Evolutionary conservation across 768 basidiomycete genomes (phyloP).

Genomic region (Lactarius trivialis): DNA sequence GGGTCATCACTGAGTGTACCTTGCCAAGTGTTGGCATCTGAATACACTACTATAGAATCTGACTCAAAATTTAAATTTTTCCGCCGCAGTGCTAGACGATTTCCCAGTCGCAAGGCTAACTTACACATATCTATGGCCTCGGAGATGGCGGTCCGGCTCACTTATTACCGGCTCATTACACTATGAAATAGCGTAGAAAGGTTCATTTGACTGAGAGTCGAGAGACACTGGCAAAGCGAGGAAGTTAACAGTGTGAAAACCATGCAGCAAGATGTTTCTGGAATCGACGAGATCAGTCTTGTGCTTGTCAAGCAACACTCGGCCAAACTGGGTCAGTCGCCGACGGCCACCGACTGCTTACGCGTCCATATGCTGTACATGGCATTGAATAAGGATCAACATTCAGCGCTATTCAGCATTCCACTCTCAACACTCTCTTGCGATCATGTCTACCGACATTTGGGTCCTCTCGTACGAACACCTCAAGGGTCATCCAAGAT

Average conservation of each 20-base stretch:
- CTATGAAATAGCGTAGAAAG: not conserved
- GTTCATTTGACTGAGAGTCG: too few relatives aligned
- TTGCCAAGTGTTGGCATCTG: too few relatives aligned
- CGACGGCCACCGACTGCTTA: not conserved
- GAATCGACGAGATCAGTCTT: not conserved
- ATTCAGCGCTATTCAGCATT: not conserved
- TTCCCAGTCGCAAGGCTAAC: too few relatives aligned
- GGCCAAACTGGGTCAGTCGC: not conserved
- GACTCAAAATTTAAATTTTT: too few relatives aligned
- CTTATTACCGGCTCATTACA: too few relatives aligned
- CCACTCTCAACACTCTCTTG: not conserved
- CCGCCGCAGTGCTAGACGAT: too few relatives aligned
- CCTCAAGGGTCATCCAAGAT: slow-evolving; percentile 59
- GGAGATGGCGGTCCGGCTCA: not conserved
- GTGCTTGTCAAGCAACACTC: not conserved
- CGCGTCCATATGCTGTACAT: not conserved
- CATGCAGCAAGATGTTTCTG: not conserved
- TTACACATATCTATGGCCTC: too few relatives aligned
- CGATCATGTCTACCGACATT: slow-evolving; percentile 42
- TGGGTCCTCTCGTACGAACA: slow-evolving; percentile 66
- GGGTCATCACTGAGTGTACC: too few relatives aligned
- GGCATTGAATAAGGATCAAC: not conserved
- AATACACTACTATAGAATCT: too few relatives aligned
- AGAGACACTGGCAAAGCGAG: not conserved
- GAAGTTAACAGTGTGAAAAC: not conserved